Conservation (phyloP, 2,329 filamentous ascomycete genomes). For the Drechslerella dactyloides region DNA sequence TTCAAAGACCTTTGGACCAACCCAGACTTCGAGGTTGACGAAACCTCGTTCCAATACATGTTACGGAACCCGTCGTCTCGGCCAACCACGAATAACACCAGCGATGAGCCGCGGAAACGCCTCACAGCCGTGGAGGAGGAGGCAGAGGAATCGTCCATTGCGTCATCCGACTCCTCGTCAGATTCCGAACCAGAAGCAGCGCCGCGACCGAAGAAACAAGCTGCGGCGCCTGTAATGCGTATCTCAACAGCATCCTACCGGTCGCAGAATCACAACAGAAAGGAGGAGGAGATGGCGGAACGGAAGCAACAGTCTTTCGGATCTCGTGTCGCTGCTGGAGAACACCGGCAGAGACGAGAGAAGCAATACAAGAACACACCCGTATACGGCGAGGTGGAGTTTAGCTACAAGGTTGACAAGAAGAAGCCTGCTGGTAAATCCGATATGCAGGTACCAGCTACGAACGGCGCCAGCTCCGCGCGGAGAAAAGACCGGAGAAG, state of each 20-base stretch:
- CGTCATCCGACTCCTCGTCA: conserved; percentile 53
- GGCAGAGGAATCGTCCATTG: conserved; percentile 59
- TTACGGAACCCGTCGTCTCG: conserved; percentile 84
- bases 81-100: conserved; percentile 55
- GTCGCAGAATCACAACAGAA: conserved; percentile 58
- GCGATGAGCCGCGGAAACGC: conserved; percentile 57
- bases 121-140: conserved; percentile 64
- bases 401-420: conserved; percentile 53
- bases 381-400: conserved; percentile 61
- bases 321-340: conserved; percentile 58
- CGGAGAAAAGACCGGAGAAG: conserved; percentile 53
- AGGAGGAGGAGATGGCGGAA: conserved; percentile 55
- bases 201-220: conserved; percentile 55
- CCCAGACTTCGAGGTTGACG: conserved; percentile 89
- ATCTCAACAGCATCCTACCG: conserved; percentile 73
- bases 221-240: conserved; percentile 63
- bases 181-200: conserved; percentile 56
- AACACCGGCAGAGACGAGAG: conserved; percentile 51
- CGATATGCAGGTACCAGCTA: conserved; percentile 25
- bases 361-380: conserved; percentile 15
- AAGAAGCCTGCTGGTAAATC: conserved; percentile 12
- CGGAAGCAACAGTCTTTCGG: conserved; percentile 61
- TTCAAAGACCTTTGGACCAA: conserved; percentile 91
- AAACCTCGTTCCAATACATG: conserved; percentile 83
- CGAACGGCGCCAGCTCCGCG: conserved; percentile 31